Percentiles rank a stretch among this genome's conserved stretches.
These are phyloP conservation scores for Corynespora cassiicola DNA, from an alignment of 2,329 filamentous ascomycete species.

Conservation along the genomic window DNA sequence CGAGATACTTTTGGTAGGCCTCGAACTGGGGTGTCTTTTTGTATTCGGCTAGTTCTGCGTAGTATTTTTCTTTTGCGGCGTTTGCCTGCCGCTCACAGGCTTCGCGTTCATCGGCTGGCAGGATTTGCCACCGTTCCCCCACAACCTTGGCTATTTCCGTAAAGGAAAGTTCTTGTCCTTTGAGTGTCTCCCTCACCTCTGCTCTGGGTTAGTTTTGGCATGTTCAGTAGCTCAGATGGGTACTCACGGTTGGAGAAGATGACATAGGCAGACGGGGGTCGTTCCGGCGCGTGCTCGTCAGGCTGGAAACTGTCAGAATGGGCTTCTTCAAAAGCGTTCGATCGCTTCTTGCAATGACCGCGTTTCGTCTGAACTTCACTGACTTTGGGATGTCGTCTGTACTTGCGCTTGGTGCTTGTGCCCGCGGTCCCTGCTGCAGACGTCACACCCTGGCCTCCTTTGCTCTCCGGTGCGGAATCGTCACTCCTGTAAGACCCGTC, in stretches of 20 bases:
- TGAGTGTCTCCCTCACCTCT: constrained; percentile 80
- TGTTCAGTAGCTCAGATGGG: not conserved
- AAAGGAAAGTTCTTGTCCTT: constrained; percentile 77
- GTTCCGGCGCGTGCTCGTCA: constrained; percentile 80
- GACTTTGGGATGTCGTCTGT: constrained; percentile 79
- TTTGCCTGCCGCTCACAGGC: constrained; percentile 75
- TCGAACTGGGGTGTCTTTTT: constrained; percentile 76
- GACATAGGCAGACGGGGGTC: constrained; percentile 83
- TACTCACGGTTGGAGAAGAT: constrained; percentile 82
- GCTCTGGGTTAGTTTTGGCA: constrained; percentile 21
- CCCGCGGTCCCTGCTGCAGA: constrained; percentile 40
- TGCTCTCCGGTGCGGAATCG: constrained; percentile 56
- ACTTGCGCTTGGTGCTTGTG: constrained; percentile 69
- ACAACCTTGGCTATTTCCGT: constrained; percentile 85
- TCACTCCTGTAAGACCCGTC: constrained; percentile 65
- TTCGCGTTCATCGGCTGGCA: constrained; percentile 72
- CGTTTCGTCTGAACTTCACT: constrained; percentile 23
- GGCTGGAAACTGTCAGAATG: constrained; percentile 57
- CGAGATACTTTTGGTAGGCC: constrained; percentile 74
- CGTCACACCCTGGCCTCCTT: constrained; percentile 51
- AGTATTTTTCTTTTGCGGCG: constrained; percentile 77
- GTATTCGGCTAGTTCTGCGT: constrained; percentile 74
- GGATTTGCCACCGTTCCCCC: constrained; percentile 80
- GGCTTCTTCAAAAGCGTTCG: too few species aligned
- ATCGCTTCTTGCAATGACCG: too few species aligned